These are phyloP conservation scores for Chaetomium sp. DNA, from an alignment of 2,329 filamentous ascomycete genomes.

Conservation along the genomic window DNA sequence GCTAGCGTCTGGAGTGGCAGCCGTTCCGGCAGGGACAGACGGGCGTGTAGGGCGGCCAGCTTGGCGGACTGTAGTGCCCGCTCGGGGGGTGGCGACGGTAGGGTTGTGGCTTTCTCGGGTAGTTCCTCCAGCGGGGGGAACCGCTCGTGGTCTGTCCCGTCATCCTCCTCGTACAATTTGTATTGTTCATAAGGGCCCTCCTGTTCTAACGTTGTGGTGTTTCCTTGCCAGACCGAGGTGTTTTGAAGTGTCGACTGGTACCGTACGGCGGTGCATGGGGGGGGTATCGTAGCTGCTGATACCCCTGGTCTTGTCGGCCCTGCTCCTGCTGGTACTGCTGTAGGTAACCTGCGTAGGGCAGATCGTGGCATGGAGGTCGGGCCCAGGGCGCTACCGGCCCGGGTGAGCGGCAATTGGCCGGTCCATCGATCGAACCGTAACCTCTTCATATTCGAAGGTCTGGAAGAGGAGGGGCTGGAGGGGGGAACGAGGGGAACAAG, in stretches of 20 bases:
- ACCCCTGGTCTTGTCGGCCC: no score
- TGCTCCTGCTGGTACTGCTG: no score
- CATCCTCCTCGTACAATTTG: constrained; percentile 23
- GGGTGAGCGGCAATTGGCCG: constrained; percentile 50
- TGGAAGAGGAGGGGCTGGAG: not conserved
- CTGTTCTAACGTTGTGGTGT: no score
- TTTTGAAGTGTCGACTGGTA: constrained; percentile 28
- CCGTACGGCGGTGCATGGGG: constrained; percentile 21
- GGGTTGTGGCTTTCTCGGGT: constrained; percentile 32
- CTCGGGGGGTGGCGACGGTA: constrained; percentile 66
- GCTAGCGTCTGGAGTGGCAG: constrained; percentile 82
- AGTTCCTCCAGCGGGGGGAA: constrained; percentile 26
- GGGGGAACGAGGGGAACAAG: not conserved
- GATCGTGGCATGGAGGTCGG: constrained; percentile 19
- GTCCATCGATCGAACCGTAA: constrained; percentile 55
- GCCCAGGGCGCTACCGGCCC: constrained; percentile 31
- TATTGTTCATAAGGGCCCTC: no score
- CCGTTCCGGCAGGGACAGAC: constrained; percentile 72
- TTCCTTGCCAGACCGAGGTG: constrained; percentile 4
- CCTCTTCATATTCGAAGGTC: constrained; percentile 46
- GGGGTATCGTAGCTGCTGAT: not conserved
- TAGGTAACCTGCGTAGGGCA: constrained; percentile 5
- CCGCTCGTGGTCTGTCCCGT: constrained; percentile 25
- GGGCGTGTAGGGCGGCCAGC: constrained; percentile 85
- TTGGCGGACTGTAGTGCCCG: constrained; percentile 71